Evolutionary conservation across 768 basidiomycete genomes (phyloP).

Genomic region (Lactarius hengduanensis): DNA sequence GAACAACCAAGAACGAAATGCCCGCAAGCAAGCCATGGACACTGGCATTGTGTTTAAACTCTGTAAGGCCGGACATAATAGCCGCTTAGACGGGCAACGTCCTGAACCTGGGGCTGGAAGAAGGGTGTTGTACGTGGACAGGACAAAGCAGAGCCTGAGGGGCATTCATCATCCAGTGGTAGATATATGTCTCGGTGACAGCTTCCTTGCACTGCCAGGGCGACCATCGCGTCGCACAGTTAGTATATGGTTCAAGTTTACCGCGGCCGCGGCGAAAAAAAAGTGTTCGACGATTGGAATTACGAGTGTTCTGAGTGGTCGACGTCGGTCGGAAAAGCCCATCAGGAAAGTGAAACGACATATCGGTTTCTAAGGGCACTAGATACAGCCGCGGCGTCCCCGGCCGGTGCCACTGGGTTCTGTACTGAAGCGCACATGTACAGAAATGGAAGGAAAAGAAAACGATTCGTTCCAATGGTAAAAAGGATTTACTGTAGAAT

Average conservation of each 20-base stretch:
- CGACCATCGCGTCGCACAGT: background rate
- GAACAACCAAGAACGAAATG: slow-evolving; percentile 11
- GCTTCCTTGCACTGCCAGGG: background rate
- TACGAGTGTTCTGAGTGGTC: no score
- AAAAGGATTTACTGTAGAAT: no score
- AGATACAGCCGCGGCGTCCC: no score
- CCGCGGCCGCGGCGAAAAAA: background rate
- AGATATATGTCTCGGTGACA: background rate
- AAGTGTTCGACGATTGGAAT: background rate
- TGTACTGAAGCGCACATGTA: no score
- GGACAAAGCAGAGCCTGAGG: background rate
- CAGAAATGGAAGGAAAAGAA: no score
- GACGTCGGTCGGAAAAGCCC: background rate
- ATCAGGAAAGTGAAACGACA: background rate
- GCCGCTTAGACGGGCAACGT: background rate
- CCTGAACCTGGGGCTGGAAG: background rate
- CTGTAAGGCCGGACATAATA: background rate
- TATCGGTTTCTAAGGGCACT: no score
- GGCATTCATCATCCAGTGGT: background rate
- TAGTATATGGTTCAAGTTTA: background rate
- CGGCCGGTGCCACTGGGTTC: no score
- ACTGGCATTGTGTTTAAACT: background rate
- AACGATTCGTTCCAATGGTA: no score
- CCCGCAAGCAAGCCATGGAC: slow-evolving; percentile 7
- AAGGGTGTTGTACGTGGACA: background rate